Evolutionary conservation across 352 stramenopile species (phyloP).

Genomic region (Phytophthora foliorum): DNA sequence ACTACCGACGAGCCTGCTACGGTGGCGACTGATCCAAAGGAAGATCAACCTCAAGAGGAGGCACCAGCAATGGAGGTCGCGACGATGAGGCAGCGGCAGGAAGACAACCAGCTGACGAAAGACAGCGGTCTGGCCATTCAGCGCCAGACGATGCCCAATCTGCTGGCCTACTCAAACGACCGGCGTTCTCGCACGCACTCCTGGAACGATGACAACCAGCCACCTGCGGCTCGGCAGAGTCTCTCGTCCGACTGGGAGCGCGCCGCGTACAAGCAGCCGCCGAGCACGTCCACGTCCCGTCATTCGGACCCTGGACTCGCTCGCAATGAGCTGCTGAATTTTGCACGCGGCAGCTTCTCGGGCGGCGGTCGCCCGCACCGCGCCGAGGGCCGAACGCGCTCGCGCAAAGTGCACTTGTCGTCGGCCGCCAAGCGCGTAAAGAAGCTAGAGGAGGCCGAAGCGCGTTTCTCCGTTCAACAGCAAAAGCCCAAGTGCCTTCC

Average conservation of each 20-base stretch:
- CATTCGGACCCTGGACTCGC: slow-evolving; percentile 77
- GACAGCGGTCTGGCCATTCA: slow-evolving; percentile 50
- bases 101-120: slow-evolving; percentile 29
- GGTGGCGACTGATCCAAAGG: slow-evolving; percentile 37
- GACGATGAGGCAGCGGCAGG: too few species aligned
- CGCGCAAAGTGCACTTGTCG: slow-evolving; percentile 79
- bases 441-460: slow-evolving; percentile 84
- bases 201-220: slow-evolving; percentile 59
- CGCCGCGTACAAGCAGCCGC: slow-evolving; percentile 54
- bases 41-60: slow-evolving; percentile 39
- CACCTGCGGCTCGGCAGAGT: slow-evolving; percentile 38
- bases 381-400: slow-evolving; percentile 57
- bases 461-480: slow-evolving; percentile 60
- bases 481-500: slow-evolving; percentile 50
- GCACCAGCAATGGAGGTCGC: slow-evolving; percentile 4
- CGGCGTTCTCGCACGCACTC: slow-evolving; percentile 54
- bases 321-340: slow-evolving; percentile 79
- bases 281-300: slow-evolving; percentile 46
- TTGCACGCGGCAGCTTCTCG: slow-evolving; percentile 62
- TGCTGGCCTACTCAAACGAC: slow-evolving; percentile 61
- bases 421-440: slow-evolving; percentile 87
- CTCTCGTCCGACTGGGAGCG: slow-evolving; percentile 57
- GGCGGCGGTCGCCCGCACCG: slow-evolving; percentile 44
- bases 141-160: slow-evolving; percentile 57
- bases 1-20: slow-evolving; percentile 16